phyloP scores from a whole-genome alignment of 768 basidiomycete species.

The Holtermannia corniformis region DNA sequence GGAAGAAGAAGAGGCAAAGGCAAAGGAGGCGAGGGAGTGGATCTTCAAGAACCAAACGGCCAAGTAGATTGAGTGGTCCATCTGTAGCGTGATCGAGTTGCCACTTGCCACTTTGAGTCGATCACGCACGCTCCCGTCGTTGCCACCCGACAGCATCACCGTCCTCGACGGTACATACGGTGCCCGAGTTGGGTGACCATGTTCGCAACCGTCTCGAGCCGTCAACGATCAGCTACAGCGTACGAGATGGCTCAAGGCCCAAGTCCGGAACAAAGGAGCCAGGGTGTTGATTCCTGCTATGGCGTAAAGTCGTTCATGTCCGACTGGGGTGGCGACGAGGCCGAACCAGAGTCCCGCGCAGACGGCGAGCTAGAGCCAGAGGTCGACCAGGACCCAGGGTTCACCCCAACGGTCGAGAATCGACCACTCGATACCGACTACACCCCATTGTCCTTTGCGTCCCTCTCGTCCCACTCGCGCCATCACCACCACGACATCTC shows the following conservation, averaged over 20 bases:
- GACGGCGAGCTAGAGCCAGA: background rate
- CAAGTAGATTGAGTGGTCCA: background rate
- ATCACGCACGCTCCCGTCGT: background rate
- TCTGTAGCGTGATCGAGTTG: background rate
- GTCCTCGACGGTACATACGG: background rate
- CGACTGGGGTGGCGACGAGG: background rate
- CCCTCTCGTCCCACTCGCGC: background rate
- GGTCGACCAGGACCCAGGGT: background rate
- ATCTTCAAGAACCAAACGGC: constrained; percentile 11
- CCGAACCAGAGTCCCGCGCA: background rate
- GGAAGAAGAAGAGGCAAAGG: constrained; percentile 37
- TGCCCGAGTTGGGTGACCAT: too few relatives aligned
- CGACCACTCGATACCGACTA: background rate
- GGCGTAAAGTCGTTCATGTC: background rate
- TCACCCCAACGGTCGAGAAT: background rate
- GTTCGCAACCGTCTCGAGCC: background rate
- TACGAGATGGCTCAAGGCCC: background rate
- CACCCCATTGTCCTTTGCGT: background rate
- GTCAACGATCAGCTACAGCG: background rate
- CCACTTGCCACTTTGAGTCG: background rate
- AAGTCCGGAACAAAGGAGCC: background rate
- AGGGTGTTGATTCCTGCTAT: background rate
- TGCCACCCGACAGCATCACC: background rate
- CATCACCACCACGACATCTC: background rate
- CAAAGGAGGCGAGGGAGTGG: constrained; percentile 26